These are phyloP conservation scores for Trichoderma gracile DNA, from an alignment of 2,329 filamentous ascomycete genomes.

Conservation along the genomic window DNA sequence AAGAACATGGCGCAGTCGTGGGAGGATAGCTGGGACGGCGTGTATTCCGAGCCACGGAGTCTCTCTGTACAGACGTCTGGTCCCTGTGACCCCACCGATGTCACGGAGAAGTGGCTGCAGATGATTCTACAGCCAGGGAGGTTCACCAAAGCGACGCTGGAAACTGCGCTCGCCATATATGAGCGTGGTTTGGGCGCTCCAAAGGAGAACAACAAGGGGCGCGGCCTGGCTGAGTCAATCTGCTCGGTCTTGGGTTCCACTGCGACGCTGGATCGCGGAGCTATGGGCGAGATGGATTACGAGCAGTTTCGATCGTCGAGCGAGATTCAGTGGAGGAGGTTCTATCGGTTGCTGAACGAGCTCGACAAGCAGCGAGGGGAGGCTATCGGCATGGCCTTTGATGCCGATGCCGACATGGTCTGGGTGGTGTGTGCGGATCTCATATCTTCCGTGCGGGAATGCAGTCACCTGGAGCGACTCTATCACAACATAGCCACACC, in stretches of 20 bases:
- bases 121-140: conserved; percentile 81
- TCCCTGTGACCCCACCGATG: conserved; percentile 65
- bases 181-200: conserved; percentile 58
- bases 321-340: conserved; percentile 84
- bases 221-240: conserved; percentile 72
- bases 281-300: conserved; percentile 70
- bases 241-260: conserved; percentile 70
- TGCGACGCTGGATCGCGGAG: conserved; percentile 62
- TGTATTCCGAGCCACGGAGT: conserved; percentile 60
- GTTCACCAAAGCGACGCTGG: conserved; percentile 76
- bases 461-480: conserved; percentile 74
- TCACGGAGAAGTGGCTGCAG: conserved; percentile 82
- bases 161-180: conserved; percentile 81
- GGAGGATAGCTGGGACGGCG: conserved; percentile 68
- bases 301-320: conserved; percentile 71
- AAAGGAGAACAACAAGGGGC: conserved; percentile 46
- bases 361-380: conserved; percentile 85
- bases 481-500: conserved; percentile 64
- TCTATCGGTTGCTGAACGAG: conserved; percentile 82
- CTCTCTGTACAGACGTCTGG: conserved; percentile 59
- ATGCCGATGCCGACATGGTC: conserved; percentile 67
- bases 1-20: conserved; percentile 63
- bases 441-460: conserved; percentile 75
- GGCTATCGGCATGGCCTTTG: conserved; percentile 74
- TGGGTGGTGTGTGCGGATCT: conserved; percentile 86